Percentiles rank a stretch among this genome's conserved stretches.
Evolutionary conservation across 2,329 filamentous ascomycete genomes (phyloP).

Genomic region (Parasarocladium wereldwijsianum): DNA sequence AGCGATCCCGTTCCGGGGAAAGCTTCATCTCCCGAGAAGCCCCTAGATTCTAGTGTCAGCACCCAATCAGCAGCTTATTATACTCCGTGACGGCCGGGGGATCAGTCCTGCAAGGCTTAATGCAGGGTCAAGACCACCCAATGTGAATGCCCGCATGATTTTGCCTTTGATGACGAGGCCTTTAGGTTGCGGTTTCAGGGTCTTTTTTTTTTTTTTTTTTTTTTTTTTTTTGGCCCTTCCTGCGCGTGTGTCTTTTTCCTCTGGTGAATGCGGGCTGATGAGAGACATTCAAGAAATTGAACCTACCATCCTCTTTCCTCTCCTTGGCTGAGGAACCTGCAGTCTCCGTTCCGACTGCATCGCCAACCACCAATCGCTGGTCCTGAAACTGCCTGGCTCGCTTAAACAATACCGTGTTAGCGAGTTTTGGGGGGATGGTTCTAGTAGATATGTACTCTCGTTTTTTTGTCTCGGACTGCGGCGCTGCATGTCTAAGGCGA

Average conservation of each 20-base stretch:
- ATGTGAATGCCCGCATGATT: too few relatives aligned
- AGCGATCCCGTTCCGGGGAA: conserved; percentile 28
- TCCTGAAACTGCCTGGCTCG: conserved; percentile 10
- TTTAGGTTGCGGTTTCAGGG: too few relatives aligned
- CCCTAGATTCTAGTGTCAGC: conserved; percentile 15
- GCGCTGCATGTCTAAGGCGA: too few relatives aligned
- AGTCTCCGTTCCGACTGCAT: conserved; percentile 70
- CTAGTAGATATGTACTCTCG: too few relatives aligned
- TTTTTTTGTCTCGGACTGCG: too few relatives aligned
- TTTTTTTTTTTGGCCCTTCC: too few relatives aligned
- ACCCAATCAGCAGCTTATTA: background rate
- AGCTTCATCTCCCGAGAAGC: conserved; percentile 41
- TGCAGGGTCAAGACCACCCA: too few relatives aligned
- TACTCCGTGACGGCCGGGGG: too few relatives aligned
- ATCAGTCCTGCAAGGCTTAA: too few relatives aligned
- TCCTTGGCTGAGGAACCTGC: conserved; percentile 63
- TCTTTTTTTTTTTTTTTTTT: background rate
- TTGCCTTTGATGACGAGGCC: too few relatives aligned
- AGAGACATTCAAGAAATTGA: conserved; percentile 4
- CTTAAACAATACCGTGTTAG: background rate
- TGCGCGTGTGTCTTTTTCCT: too few relatives aligned
- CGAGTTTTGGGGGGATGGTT: background rate
- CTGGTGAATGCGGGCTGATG: too few relatives aligned
- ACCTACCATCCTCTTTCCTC: conserved; percentile 79
- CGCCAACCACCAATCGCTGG: conserved; percentile 56